A percentile compares a stretch with the other conserved stretches of the same genome.
Evolutionary conservation across 176 grass and related monocot genomes (phyloP).

Genomic region (Tillandsia fasciculata): DNA sequence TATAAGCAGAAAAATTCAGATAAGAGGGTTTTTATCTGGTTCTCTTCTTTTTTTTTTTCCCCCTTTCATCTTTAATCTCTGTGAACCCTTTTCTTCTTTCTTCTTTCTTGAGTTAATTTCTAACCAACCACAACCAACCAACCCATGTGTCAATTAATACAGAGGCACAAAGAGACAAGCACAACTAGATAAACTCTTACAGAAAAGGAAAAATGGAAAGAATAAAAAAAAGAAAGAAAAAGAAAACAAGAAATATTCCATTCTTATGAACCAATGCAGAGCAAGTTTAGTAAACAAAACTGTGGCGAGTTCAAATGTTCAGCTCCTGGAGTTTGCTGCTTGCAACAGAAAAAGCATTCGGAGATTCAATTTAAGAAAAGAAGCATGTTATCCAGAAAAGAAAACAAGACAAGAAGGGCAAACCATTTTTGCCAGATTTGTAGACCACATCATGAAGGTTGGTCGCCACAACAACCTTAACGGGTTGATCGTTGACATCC

Average conservation of each 20-base stretch:
- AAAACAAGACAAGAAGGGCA: slow-evolving; percentile 11
- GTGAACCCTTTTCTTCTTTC: too few relatives aligned
- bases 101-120: too few relatives aligned
- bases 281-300: background rate
- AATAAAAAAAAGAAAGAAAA: too few relatives aligned
- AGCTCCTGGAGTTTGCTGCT: background rate
- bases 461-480: slow-evolving; percentile 68
- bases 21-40: too few relatives aligned
- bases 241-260: too few relatives aligned
- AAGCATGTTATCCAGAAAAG: background rate
- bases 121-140: too few relatives aligned
- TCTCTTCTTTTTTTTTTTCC: too few relatives aligned
- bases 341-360: background rate
- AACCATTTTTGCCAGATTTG: slow-evolving; percentile 81
- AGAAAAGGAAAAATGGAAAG: background rate
- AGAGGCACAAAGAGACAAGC: too few relatives aligned
- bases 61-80: too few relatives aligned
- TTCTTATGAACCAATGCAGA: background rate
- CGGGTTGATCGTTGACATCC: slow-evolving; percentile 52
- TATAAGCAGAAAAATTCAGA: too few relatives aligned
- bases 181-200: background rate
- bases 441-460: slow-evolving; percentile 60
- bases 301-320: background rate
- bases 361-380: background rate
- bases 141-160: too few relatives aligned